Percentiles rank a stretch among this genome's conserved stretches.
These are phyloP conservation scores for Pneumocystis sp. DNA, from an alignment of 1,139 yeast species.

Conservation along the genomic window DNA sequence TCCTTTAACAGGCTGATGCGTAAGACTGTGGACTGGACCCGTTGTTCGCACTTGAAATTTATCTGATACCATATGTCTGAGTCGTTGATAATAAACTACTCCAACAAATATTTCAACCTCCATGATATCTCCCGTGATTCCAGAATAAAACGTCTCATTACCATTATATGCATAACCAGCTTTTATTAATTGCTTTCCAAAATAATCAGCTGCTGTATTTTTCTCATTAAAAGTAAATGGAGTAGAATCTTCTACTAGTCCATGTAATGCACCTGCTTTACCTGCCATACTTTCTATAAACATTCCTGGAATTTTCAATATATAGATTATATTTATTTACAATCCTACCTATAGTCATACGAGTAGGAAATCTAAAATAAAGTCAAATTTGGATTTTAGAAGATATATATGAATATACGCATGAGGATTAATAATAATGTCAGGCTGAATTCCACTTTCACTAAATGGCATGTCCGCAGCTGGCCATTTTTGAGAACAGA, in stretches of 20 bases:
- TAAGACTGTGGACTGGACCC: slow-evolving; percentile 90
- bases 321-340: background rate
- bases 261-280: slow-evolving; percentile 95
- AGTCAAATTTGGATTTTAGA: background rate
- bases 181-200: slow-evolving; percentile 74
- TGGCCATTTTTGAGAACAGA: slow-evolving; percentile 97
- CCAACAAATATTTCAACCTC: slow-evolving; percentile 93
- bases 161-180: slow-evolving; percentile 98
- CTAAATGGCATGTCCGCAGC: slow-evolving; percentile 92
- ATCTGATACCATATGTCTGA: slow-evolving; percentile 98
- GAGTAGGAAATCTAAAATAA: slow-evolving; percentile 59
- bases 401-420: slow-evolving; percentile 29
- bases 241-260: slow-evolving; percentile 92
- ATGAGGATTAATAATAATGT: slow-evolving; percentile 92
- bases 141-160: slow-evolving; percentile 97
- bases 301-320: slow-evolving; percentile 47
- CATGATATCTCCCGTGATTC: slow-evolving; percentile 95
- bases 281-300: slow-evolving; percentile 96
- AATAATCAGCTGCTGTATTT: slow-evolving; percentile 93
- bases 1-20: slow-evolving; percentile 99
- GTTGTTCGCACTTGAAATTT: slow-evolving; percentile 98
- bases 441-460: slow-evolving; percentile 93
- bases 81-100: slow-evolving; percentile 91
- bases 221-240: slow-evolving; percentile 62
- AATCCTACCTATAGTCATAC: slow-evolving; percentile 63